phyloP scores from a whole-genome alignment of 2,329 filamentous ascomycete genomes.

The Trichoderma hamatum region DNA sequence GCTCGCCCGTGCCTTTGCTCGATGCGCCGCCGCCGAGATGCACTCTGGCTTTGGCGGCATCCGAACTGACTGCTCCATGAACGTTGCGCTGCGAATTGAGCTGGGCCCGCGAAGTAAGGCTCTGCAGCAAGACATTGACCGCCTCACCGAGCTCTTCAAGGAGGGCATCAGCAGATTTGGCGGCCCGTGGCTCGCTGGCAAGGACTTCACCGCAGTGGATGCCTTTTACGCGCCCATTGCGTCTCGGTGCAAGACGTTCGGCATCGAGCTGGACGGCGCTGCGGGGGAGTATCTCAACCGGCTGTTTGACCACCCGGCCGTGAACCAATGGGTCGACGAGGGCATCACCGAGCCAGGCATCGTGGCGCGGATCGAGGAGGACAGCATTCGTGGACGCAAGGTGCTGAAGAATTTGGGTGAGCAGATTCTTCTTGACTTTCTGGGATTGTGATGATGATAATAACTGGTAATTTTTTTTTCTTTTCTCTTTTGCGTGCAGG shows the following conservation, averaged over 20 bases:
- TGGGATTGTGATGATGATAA: neutral
- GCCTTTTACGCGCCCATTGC: constrained; percentile 49
- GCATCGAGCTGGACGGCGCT: constrained; percentile 37
- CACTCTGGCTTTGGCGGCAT: constrained; percentile 48
- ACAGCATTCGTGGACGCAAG: constrained; percentile 40
- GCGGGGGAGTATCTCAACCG: constrained; percentile 41
- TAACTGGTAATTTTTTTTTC: neutral
- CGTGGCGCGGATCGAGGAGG: constrained; percentile 44
- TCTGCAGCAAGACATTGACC: constrained; percentile 41
- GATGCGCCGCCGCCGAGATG: constrained; percentile 51
- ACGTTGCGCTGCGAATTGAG: constrained; percentile 45
- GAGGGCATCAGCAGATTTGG: constrained; percentile 46
- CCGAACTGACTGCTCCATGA: constrained; percentile 48
- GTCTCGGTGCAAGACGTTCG: constrained; percentile 45
- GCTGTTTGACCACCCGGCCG: constrained; percentile 40
- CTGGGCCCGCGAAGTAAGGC: constrained; percentile 36
- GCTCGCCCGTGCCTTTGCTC: constrained; percentile 47
- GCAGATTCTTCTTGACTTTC: constrained; percentile 10
- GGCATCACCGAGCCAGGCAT: constrained; percentile 44
- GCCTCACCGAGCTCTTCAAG: constrained; percentile 43
- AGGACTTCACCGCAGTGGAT: constrained; percentile 44
- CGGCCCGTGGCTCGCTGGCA: constrained; percentile 47
- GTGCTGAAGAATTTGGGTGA: constrained; percentile 37
- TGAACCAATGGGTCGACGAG: constrained; percentile 44
- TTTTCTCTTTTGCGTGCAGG: neutral